A percentile compares a stretch with the other conserved stretches of the same genome.
These are phyloP conservation scores for Dactylellina cionopaga DNA, from an alignment of 2,329 filamentous ascomycete species.

Conservation along the genomic window DNA sequence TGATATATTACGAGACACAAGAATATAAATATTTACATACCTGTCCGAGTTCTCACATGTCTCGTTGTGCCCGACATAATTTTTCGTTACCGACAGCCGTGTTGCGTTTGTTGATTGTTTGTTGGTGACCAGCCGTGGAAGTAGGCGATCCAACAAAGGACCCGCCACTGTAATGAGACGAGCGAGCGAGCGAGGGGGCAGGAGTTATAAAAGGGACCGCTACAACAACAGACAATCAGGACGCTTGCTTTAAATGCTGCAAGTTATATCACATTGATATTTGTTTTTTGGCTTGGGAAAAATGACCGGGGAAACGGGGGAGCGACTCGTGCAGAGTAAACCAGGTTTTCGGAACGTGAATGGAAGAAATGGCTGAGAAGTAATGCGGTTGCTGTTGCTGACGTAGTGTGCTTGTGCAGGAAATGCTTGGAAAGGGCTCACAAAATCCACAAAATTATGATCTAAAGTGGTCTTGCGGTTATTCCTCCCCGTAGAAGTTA, in stretches of 20 bases:
- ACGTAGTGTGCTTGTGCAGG: conserved; percentile 20
- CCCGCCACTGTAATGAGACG: not conserved
- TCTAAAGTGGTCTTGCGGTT: no score
- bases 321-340: conserved; percentile 25
- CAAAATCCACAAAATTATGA: no score
- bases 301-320: conserved; percentile 29
- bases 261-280: conserved; percentile 35
- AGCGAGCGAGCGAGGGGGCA: conserved; percentile 7
- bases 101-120: conserved; percentile 33
- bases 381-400: not conserved
- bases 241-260: conserved; percentile 19
- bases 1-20: not conserved
- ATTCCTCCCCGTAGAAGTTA: no score
- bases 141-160: conserved; percentile 30
- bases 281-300: conserved; percentile 3
- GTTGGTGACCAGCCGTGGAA: conserved; percentile 17
- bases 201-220: conserved; percentile 17
- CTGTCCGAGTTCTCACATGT: conserved; percentile 50
- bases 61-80: conserved; percentile 24
- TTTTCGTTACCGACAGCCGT: not conserved
- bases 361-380: not conserved
- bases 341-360: conserved; percentile 46
- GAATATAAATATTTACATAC: conserved; percentile 19
- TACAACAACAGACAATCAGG: conserved; percentile 1
- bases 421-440: no score